Percentiles rank a stretch among this genome's conserved stretches.
These are phyloP conservation scores for Viridothelium virens DNA, from an alignment of 495 filamentous ascomycete genomes.

Conservation along the genomic window DNA sequence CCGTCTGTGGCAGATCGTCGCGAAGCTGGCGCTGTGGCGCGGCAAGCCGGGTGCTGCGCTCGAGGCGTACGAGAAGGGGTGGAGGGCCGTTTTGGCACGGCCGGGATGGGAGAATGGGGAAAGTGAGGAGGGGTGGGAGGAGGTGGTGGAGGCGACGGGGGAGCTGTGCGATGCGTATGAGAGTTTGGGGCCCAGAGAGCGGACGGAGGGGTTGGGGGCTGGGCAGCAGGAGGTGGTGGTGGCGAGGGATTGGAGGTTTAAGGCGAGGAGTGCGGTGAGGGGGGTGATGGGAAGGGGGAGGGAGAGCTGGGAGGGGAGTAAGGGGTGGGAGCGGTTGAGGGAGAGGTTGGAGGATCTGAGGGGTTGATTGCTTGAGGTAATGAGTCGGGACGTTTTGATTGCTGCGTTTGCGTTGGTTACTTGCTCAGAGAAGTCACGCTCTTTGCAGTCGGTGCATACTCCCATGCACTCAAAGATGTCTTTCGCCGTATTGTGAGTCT, in stretches of 20 bases:
- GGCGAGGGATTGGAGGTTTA: conserved; percentile 71
- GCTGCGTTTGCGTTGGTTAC: not conserved
- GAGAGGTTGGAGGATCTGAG: conserved; percentile 55
- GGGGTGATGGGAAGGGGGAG: conserved; percentile 76
- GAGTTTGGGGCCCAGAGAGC: conserved; percentile 50
- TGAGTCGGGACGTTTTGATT: not conserved
- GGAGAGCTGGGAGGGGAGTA: conserved; percentile 70
- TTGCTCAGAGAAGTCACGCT: not conserved
- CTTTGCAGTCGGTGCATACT: too few species aligned
- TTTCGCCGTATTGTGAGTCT: too few species aligned
- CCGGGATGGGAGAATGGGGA: conserved; percentile 38
- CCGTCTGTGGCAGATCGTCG: conserved; percentile 65
- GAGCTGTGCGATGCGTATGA: conserved; percentile 60
- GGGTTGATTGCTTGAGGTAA: conserved; percentile 15
- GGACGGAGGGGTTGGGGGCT: conserved; percentile 39
- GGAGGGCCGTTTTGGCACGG: conserved; percentile 56
- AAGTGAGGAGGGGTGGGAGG: conserved; percentile 46
- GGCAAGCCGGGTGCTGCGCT: conserved; percentile 61
- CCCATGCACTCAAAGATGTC: too few species aligned
- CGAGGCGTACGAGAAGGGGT: conserved; percentile 79
- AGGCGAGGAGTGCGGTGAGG: conserved; percentile 73
- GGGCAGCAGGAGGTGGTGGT: conserved; percentile 46
- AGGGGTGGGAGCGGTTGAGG: conserved; percentile 59
- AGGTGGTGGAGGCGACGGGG: conserved; percentile 55
- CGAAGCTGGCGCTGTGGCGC: conserved; percentile 62